Base-by-base conservation (phyloP, 225 moss, liverwort and hornwort species). In the Antitrichia curtipendula region DNA sequence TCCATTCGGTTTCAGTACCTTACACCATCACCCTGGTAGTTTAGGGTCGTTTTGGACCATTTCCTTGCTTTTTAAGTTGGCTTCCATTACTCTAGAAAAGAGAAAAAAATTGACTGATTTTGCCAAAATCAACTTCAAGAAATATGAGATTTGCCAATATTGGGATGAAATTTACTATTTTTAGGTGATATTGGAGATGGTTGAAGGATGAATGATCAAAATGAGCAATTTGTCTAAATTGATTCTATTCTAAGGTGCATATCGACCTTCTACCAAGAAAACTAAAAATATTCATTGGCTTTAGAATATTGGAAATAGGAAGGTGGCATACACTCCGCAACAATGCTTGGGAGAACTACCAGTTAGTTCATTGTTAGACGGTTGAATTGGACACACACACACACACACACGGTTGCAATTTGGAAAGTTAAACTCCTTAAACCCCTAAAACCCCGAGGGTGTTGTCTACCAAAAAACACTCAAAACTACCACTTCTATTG, bases 191-290 rank as follows among this genome's bases (percentile, higher is more conserved):
- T 45, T 29, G 29, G 6, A 0, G 17, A 71, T 71, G 27, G 24
- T 0, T 16, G 15, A 70, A 5, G 27, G 4, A 45, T 45, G 16
- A 71, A 43, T 71, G 43, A 28, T 70, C 41, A 41, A 70, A 70
- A 70, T 41, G 16, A 3, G 8, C 1, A 1, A 25, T 5, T 70
- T 27, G 0, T 27, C 0, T 16, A 0, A 71, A 3, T 0, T 27
- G 13, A 41, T 16, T 41, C 15, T 3, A 41, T 70, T 70, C 15
- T 3, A 1, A 25, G 3, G 70, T 70, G 25, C 3, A 1, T 6
- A 3, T 28, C 2, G 1, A 0, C 16, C 45, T 45, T 72, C 45
- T 4, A 28, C 45, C 6, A 41, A 43, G 27, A 9, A 16, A 43
- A 25, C 2, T 8, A 25, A 38, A 9, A 38, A 69, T 13, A 41